Percentiles rank a stretch among this genome's conserved stretches.
phyloP scores from a whole-genome alignment of 2,329 filamentous ascomycete genomes.

The Myriosclerotinia curreyana region DNA sequence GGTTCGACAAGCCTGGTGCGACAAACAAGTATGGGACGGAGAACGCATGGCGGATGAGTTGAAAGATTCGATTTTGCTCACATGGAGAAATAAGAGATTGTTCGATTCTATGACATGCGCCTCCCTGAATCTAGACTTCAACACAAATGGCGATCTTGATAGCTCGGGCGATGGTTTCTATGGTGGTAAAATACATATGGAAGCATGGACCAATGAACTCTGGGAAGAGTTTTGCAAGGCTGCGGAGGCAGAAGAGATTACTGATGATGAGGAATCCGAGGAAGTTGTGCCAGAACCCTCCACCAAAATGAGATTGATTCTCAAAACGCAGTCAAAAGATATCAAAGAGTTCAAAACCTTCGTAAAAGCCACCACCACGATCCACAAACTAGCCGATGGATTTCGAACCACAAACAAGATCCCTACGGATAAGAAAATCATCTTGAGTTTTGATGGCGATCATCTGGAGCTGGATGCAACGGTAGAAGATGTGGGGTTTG shows the following conservation, averaged over 20 bases:
- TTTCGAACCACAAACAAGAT: conserved; percentile 58
- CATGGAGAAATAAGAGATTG: conserved; percentile 70
- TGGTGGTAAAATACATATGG: conserved; percentile 64
- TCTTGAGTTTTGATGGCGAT: conserved; percentile 74
- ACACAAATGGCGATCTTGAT: conserved; percentile 38
- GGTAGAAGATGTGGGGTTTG: conserved; percentile 67
- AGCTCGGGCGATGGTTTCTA: conserved; percentile 44
- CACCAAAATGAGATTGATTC: conserved; percentile 49
- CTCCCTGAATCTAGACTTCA: conserved; percentile 59
- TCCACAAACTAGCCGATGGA: conserved; percentile 59
- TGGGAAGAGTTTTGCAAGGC: conserved; percentile 44
- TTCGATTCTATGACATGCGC: conserved; percentile 74
- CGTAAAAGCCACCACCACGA: conserved; percentile 53
- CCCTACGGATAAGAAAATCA: conserved; percentile 51
- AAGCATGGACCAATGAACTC: conserved; percentile 70
- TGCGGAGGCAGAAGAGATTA: conserved; percentile 24
- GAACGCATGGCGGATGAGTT: conserved; percentile 42
- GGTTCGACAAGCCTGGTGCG: conserved; percentile 68
- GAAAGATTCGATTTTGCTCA: conserved; percentile 64
- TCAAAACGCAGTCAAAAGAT: conserved; percentile 49
- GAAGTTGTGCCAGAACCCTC: conserved; percentile 2
- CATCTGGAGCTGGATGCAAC: conserved; percentile 57
- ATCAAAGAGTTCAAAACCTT: conserved; percentile 50
- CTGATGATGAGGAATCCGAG: conserved; percentile 29
- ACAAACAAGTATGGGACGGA: conserved; percentile 53